Conservation (phyloP, 2,329 filamentous ascomycete genomes). For the Ceratocystis harringtonii region DNA sequence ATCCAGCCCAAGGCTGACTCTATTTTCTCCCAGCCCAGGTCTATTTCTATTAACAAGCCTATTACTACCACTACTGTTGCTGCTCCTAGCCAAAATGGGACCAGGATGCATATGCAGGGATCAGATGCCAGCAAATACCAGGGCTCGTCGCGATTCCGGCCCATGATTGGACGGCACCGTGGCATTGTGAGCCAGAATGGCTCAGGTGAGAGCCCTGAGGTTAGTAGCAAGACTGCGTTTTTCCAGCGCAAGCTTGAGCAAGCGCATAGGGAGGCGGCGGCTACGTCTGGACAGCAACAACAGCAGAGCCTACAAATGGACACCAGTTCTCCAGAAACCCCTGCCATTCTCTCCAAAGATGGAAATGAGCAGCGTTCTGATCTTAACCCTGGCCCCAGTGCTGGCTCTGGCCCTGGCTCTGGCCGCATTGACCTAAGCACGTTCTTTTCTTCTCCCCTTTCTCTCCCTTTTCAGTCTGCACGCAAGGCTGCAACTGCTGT, state of each 20-base stretch:
- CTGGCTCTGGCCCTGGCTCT: neutral
- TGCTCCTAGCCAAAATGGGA: conserved; percentile 6
- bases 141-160: conserved; percentile 3
- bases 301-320: neutral
- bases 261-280: neutral
- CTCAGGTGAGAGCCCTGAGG: conserved; percentile 7
- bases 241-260: conserved; percentile 13
- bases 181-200: conserved; percentile 10
- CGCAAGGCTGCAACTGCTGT: conserved; percentile 16
- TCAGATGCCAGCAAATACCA: conserved; percentile 6
- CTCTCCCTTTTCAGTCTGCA: conserved; percentile 21
- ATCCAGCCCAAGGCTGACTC: neutral
- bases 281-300: neutral
- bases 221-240: conserved; percentile 15
- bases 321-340: neutral
- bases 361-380: neutral
- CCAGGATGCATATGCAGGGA: conserved; percentile 8
- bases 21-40: neutral
- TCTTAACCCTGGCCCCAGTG: neutral
- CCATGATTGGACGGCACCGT: conserved; percentile 11
- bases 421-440: conserved; percentile 33
- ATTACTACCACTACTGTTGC: neutral
- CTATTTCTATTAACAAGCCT: neutral
- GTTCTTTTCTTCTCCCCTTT: conserved; percentile 44
- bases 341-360: conserved; percentile 1